phyloP scores from a whole-genome alignment of 306 rosid genomes.

The Medicago arabica region DNA sequence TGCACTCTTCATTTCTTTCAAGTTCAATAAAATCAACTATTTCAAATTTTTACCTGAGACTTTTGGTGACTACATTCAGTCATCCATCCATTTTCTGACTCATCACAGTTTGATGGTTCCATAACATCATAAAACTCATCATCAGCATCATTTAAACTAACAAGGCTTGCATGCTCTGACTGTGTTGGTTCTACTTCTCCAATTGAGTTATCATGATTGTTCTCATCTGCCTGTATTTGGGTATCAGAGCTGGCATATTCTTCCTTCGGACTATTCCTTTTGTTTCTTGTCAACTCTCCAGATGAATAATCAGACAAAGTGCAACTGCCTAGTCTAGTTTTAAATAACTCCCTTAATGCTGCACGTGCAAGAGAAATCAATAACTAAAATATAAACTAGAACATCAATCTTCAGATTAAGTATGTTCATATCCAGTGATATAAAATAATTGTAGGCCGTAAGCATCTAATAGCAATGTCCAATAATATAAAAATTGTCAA shows the following conservation, averaged over 20 bases:
- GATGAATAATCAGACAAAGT: constrained; percentile 60
- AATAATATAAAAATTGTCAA: constrained; percentile 28
- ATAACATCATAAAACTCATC: constrained; percentile 92
- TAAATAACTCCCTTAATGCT: constrained; percentile 85
- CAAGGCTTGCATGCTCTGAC: constrained; percentile 61
- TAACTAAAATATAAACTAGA: constrained; percentile 37
- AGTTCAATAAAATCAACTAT: constrained; percentile 25
- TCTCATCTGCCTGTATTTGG: constrained; percentile 47
- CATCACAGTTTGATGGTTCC: constrained; percentile 70
- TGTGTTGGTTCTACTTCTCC: constrained; percentile 57
- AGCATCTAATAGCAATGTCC: constrained; percentile 7
- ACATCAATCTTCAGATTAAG: constrained; percentile 22
- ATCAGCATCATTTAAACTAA: constrained; percentile 59
- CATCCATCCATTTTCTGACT: constrained; percentile 77
- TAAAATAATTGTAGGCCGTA: constrained; percentile 26
- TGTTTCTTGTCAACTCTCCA: constrained; percentile 56
- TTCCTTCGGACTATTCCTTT: constrained; percentile 48
- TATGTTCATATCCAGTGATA: constrained; percentile 19
- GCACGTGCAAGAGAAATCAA: constrained; percentile 44
- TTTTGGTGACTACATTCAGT: constrained; percentile 55
- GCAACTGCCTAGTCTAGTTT: constrained; percentile 60
- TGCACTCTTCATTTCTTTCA: constrained; percentile 29
- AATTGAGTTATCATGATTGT: constrained; percentile 41
- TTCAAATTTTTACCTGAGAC: constrained; percentile 52
- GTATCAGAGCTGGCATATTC: constrained; percentile 52